Evolutionary conservation across 371 early-diverging fungal genomes (phyloP).

Genomic region (Syncephalastrum contaminatum): DNA sequence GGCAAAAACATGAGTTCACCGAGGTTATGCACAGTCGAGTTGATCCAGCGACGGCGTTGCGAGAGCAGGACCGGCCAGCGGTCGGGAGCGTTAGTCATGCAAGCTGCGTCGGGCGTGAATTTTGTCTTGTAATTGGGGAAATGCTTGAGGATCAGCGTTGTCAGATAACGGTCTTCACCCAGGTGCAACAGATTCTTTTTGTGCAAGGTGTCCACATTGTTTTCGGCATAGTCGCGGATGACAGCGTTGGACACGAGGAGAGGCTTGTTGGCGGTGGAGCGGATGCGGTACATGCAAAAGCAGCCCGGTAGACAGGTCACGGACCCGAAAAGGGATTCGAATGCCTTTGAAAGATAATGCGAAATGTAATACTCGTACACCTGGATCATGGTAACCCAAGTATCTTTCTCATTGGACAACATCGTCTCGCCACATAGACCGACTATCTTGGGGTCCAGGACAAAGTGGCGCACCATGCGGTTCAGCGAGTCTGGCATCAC

Average conservation of each 20-base stretch:
- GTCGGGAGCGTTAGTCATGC: constrained; percentile 94
- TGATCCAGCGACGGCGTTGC: constrained; percentile 90
- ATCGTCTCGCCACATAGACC: constrained; percentile 94
- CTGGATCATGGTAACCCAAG: constrained; percentile 98
- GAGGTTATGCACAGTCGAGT: constrained; percentile 95
- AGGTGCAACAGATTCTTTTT: constrained; percentile 87
- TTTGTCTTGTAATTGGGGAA: constrained; percentile 97
- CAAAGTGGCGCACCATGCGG: constrained; percentile 78
- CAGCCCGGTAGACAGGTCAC: constrained; percentile 97
- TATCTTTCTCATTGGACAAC: constrained; percentile 83
- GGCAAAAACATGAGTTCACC: constrained; percentile 86
- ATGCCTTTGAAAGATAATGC: constrained; percentile 97
- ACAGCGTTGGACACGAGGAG: constrained; percentile 87
- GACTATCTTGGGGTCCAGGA: constrained; percentile 80
- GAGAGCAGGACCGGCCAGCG: constrained; percentile 88
- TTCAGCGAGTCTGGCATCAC: constrained; percentile 78
- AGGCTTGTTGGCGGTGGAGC: constrained; percentile 79
- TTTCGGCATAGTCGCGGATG: constrained; percentile 94
- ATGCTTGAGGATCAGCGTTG: constrained; percentile 98
- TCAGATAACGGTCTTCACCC: constrained; percentile 92
- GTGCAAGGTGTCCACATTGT: constrained; percentile 97
- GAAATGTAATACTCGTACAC: constrained; percentile 99
- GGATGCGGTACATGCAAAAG: constrained; percentile 94
- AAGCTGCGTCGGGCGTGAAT: constrained; percentile 93
- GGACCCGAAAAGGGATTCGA: constrained; percentile 98